phyloP scores from a whole-genome alignment of 495 filamentous ascomycete genomes.

The Aspergillus sparsus region DNA sequence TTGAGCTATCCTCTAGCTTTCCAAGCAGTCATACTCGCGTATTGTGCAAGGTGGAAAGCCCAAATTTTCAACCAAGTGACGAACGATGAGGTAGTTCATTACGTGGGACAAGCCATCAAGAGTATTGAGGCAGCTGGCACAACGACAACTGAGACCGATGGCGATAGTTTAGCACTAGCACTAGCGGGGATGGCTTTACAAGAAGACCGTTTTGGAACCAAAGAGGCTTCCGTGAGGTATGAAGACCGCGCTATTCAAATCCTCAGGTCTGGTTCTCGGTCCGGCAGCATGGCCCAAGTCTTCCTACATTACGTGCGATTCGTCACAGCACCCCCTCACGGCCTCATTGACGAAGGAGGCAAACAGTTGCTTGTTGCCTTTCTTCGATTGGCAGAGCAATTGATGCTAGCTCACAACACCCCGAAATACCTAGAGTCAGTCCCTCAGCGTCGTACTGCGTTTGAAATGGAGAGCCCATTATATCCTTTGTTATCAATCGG shows the following conservation, averaged over 20 bases:
- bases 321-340: slow-evolving; percentile 28
- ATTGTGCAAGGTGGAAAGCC: slow-evolving; percentile 43
- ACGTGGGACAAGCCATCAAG: slow-evolving; percentile 28
- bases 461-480: slow-evolving; percentile 45
- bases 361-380: slow-evolving; percentile 40
- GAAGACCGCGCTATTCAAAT: slow-evolving; percentile 36
- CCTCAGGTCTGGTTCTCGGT: slow-evolving; percentile 34
- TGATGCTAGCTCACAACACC: slow-evolving; percentile 39
- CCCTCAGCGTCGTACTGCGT: slow-evolving; percentile 35
- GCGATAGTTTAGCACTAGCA: slow-evolving; percentile 38
- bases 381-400: slow-evolving; percentile 38
- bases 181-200: slow-evolving; percentile 43
- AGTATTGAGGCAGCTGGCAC: slow-evolving; percentile 31
- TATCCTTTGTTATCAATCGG: slow-evolving; percentile 48
- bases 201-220: slow-evolving; percentile 47
- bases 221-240: slow-evolving; percentile 30
- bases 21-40: slow-evolving; percentile 40
- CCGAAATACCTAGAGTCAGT: slow-evolving; percentile 30
- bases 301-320: slow-evolving; percentile 46
- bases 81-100: slow-evolving; percentile 29
- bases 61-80: slow-evolving; percentile 30
- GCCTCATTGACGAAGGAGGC: slow-evolving; percentile 19
- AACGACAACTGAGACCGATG: slow-evolving; percentile 25
- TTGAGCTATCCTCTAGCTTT: slow-evolving; percentile 42
- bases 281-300: slow-evolving; percentile 28